phyloP scores from a whole-genome alignment of 768 basidiomycete species.

The Calvatia gigantea region DNA sequence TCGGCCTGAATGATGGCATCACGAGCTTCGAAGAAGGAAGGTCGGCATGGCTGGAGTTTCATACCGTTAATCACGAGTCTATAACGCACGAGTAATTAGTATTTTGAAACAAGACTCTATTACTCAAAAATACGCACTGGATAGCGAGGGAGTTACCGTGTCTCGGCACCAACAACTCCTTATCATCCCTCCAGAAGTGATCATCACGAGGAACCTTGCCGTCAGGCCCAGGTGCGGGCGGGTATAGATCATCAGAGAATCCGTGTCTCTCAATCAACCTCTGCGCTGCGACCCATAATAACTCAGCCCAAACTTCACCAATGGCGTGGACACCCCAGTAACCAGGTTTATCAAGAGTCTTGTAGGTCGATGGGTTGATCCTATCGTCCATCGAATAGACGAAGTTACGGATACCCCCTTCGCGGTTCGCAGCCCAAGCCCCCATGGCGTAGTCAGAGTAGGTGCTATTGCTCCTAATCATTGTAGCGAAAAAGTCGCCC shows the following conservation, averaged over 20 bases:
- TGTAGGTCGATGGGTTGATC: conserved; percentile 89
- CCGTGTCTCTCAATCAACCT: conserved; percentile 79
- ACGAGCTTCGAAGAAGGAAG: conserved; percentile 86
- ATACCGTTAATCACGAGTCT: conserved; percentile 85
- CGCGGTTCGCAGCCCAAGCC: conserved; percentile 86
- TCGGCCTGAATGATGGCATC: conserved; percentile 92
- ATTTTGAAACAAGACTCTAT: neutral
- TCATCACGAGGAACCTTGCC: conserved; percentile 70
- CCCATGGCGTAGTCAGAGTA: conserved; percentile 91
- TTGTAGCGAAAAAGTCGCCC: conserved; percentile 92
- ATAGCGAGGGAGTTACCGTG: conserved; percentile 87
- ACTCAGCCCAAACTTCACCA: conserved; percentile 95
- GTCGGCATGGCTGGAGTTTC: conserved; percentile 93
- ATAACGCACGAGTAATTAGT: neutral
- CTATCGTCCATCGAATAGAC: conserved; percentile 73
- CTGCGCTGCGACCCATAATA: conserved; percentile 79
- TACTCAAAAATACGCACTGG: conserved; percentile 41
- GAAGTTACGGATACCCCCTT: conserved; percentile 81
- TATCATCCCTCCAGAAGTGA: conserved; percentile 52
- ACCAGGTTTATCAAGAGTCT: conserved; percentile 89
- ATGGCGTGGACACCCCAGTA: conserved; percentile 94
- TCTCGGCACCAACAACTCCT: conserved; percentile 72
- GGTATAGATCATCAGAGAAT: conserved; percentile 76
- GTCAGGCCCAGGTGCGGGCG: conserved; percentile 62
- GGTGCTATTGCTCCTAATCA: conserved; percentile 68